Evolutionary conservation across 139 green algal genomes (phyloP), one percentile per base, ranked within the genome.

Genomic region (Closterium sp.): DNA sequence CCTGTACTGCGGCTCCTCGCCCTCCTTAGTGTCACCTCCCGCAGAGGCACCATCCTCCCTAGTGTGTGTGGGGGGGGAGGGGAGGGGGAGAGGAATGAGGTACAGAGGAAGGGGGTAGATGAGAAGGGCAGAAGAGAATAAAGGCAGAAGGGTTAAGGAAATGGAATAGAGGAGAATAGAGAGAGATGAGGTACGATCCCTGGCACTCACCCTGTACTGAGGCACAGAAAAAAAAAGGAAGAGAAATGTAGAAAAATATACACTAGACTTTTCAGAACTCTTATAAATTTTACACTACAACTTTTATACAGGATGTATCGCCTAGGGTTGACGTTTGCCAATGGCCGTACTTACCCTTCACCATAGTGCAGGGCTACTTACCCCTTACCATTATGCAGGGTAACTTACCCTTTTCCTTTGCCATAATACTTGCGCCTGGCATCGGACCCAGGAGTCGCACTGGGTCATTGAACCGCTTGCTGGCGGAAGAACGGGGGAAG

Each of bases 1-100:
- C 86, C 96, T 64, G 84, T 94, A 95, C 23, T 35, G 87, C 35
- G 85, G 43, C 69, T 84, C 21, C 34, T 35, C 87, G 69, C 34
- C 34, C 30, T 86, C 83, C 25, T 86, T 33, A 33, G 21, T 33
- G 8, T 86, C 83, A 33, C 83, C 28, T 23, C 83, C 83, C 12
- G 55, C 55, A 76, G 55, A 76, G 25, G 55, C 55, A 76, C 55
- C 55, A 16, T 76, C 55, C 4, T 76, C 16, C 16, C 55, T 76
- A 76, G 12, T 16, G 83, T 34, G 81, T 33, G 28, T 9, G 16
- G 38, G 38, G 16, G 38, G 4, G 3, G 38, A 2, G 38, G 38
- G 38, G 19, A 66, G 38, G 5, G 38, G 38, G 38, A 66, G 4
- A 10, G 1, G 38, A 16, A 66, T 9, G 4, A 10, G 38, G 5